These are phyloP conservation scores for Eimeria acervulina DNA, from an alignment of 169 alveolate genomes.

Conservation along the genomic window DNA sequence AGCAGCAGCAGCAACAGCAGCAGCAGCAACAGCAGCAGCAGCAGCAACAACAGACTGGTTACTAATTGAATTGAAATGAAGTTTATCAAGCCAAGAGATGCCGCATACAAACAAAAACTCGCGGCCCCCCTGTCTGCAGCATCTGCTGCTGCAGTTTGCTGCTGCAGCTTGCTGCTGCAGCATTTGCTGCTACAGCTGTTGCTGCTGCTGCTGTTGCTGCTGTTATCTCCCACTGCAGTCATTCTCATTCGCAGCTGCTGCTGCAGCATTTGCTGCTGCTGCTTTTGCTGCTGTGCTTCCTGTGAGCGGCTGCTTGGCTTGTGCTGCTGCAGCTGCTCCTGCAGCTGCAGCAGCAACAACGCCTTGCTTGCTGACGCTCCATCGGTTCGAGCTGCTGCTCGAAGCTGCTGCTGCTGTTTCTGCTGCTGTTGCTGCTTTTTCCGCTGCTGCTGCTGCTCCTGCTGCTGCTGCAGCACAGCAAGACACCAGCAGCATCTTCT, in stretches of 20 bases:
- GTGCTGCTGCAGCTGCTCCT: background rate
- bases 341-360: background rate
- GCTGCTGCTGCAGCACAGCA: background rate
- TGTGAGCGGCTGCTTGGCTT: no score
- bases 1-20: conserved; percentile 37
- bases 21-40: background rate
- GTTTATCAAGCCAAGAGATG: no score
- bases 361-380: background rate
- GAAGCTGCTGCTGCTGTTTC: background rate
- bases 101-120: background rate
- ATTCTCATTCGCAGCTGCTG: no score
- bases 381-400: background rate
- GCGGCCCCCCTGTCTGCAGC: background rate
- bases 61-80: no score
- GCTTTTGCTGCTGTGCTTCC: no score
- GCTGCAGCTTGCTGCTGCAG: conserved; percentile 96
- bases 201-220: background rate
- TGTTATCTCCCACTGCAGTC: background rate
- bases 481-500: no score
- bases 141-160: conserved; percentile 17
- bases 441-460: background rate
- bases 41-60: background rate
- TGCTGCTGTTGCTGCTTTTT: background rate
- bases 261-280: no score
- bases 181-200: background rate